Evolutionary conservation across 78 protist species (phyloP), one percentile per base, ranked within the genome.

Genomic region (Dictyostelium capitatum): DNA sequence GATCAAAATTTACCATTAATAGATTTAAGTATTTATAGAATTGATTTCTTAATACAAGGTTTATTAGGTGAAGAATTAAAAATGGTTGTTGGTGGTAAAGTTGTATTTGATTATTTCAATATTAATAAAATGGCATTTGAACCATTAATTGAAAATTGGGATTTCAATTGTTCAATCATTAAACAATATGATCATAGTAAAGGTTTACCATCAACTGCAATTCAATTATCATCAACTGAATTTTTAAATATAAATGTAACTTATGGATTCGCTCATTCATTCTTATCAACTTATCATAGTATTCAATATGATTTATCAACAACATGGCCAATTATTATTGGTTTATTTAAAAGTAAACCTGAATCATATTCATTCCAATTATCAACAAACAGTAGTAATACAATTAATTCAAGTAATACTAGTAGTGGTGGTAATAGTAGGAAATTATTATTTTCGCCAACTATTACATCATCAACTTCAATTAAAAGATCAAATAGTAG

Each of bases 1-100:
- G 94, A 80, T 56, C 94, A 80, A 53, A 89, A 89, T 28, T 59
- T 89, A 53, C 94, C 94, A 56, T 37, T 89, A 10, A n/a, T 89
- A 7, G 94, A 89, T 50, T 17, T 80, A 20, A 43, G 41, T 25
- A 25, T 89, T 8, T 84, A 25, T 14, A 28, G 51, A 20, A 46
- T 74, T 9, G 70, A 74, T n/a, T 32, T 84, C 10, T 7, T 20
- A 6, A 8, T 84, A 1, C 46, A 72, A 20, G 92, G 82, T 25
- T 20, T 17, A 0, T 19, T 28, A 41, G 59, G 75, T 0, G 75
- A 81, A 28, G 28, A 25, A 8, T 8, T 84, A 10, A 20, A 32
- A 43, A 17, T 84, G 0, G 20, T 8, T 14, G 17, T 84, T 0
- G 30, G 19, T 14, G 30, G 77, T 4, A 84, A 74, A 25, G 20